Evolutionary conservation across 345 rosid genomes (phyloP), one percentile per base, ranked within the genome.

Genomic region (Euphorbia tirucalli): DNA sequence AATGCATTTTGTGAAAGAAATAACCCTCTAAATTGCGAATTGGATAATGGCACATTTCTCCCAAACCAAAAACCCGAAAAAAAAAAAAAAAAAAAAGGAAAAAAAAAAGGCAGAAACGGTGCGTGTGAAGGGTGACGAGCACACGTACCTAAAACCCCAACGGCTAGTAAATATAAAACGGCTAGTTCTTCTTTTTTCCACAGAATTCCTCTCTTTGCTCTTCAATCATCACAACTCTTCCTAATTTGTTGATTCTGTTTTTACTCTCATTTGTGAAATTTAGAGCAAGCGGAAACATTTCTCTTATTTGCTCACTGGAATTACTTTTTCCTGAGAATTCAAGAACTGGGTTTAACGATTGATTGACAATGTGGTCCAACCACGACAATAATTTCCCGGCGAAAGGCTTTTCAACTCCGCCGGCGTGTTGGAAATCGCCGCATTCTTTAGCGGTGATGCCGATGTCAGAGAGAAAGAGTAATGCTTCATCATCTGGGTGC

Each of bases 371-470:
- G 89, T 80, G 83, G 82, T 66, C 84, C 10, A 50, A 27, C 73
- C 80, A 61, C 68, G 83, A 61, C 30, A 72, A 49, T 16, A 77
- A 82, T 55, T n/a, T 77, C 30, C 76, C 72, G 48, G 68, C 63
- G 25, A 82, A 79, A 68, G 76, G 66, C 24, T 89, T 80, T 81
- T 83, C 69, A 68, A 89, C 94, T 54, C 94, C 92, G 16, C 92
- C 89, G 58, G 79, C 88, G 65, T 61, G 72, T 21, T 76, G 83
- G 86, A 75, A 74, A 68, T 61, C 76, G 48, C 72, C 66, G 46
- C 70, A 66, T 35, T 41, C 80, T 52, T 61, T 58, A n/a, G 70
- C 37, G 43, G 60, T 48, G 56, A 75, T 75, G 81, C 87, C 88
- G 7, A 63, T 84, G 86, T 79, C 91, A 5, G 94, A 87, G 85